Conservation (phyloP, 306 rosid species). For the Mimosa bimucronata region DNA sequence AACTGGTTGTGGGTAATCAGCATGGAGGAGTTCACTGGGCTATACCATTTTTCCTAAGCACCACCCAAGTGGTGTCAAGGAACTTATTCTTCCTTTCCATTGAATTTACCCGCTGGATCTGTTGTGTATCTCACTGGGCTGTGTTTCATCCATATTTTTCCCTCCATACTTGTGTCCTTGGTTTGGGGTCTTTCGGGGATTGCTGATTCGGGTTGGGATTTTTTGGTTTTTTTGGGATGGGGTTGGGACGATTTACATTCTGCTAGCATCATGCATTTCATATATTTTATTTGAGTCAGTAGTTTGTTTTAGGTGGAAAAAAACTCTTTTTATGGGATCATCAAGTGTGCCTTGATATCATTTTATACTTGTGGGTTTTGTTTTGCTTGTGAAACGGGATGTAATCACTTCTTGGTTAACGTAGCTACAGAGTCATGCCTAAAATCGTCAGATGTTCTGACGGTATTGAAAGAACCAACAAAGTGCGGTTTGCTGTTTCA, state of each 20-base stretch:
- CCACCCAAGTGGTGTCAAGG: constrained; percentile 37
- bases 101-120: constrained; percentile 48
- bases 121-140: constrained; percentile 37
- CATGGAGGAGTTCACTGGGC: constrained; percentile 39
- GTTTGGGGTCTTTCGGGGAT: constrained; percentile 38
- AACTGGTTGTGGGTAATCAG: constrained; percentile 39
- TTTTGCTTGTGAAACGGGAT: constrained; percentile 43
- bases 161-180: constrained; percentile 41
- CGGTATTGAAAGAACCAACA: constrained; percentile 35
- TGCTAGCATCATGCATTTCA: constrained; percentile 55
- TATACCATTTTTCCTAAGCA: constrained; percentile 38
- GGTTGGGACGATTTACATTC: constrained; percentile 48
- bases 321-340: constrained; percentile 56
- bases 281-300: constrained; percentile 35
- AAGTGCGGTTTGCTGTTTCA: constrained; percentile 42
- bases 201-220: constrained; percentile 43
- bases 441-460: constrained; percentile 43
- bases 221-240: no score
- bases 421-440: constrained; percentile 38
- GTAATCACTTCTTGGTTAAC: constrained; percentile 45
- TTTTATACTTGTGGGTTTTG: constrained; percentile 7
- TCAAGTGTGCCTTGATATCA: constrained; percentile 27
- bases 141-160: constrained; percentile 43
- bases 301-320: constrained; percentile 35
- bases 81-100: constrained; percentile 45